Percentiles rank a stretch among this genome's conserved stretches.
Conservation (phyloP, 306 rosid genomes). For the Malus sieversii region DNA sequence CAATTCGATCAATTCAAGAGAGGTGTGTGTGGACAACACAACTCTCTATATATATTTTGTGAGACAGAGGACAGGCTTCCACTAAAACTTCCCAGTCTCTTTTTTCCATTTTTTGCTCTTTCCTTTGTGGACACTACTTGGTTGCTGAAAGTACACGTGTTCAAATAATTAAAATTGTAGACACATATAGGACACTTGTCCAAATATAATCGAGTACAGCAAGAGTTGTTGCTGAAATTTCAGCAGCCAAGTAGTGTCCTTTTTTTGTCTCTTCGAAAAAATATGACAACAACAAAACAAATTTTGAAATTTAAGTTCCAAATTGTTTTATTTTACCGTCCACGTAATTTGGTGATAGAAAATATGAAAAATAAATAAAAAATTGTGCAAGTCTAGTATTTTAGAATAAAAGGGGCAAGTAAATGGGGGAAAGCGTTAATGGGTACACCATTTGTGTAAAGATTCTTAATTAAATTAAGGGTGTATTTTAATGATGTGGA, state of each 20-base stretch:
- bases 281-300: not conserved
- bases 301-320: not conserved
- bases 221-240: too few relatives aligned
- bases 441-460: constrained; percentile 16
- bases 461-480: constrained; percentile 6
- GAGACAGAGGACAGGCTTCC: not conserved
- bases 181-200: too few relatives aligned
- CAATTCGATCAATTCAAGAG: rapidly evolving
- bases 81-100: not conserved
- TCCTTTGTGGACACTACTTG: too few relatives aligned
- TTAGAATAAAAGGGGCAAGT: constrained; percentile 7
- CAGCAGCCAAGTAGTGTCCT: too few relatives aligned
- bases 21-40: rapidly evolving
- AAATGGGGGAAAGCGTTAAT: not conserved
- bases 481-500: constrained; percentile 26
- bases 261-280: not conserved
- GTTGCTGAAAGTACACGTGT: too few relatives aligned
- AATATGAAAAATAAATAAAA: not conserved
- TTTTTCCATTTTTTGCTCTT: too few relatives aligned
- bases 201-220: too few relatives aligned
- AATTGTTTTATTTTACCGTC: not conserved
- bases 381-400: not conserved
- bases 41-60: not conserved
- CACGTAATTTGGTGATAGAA: not conserved
- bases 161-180: too few relatives aligned